phyloP scores from a whole-genome alignment of 2,329 filamentous ascomycete species.

The Apiospora aurea region DNA sequence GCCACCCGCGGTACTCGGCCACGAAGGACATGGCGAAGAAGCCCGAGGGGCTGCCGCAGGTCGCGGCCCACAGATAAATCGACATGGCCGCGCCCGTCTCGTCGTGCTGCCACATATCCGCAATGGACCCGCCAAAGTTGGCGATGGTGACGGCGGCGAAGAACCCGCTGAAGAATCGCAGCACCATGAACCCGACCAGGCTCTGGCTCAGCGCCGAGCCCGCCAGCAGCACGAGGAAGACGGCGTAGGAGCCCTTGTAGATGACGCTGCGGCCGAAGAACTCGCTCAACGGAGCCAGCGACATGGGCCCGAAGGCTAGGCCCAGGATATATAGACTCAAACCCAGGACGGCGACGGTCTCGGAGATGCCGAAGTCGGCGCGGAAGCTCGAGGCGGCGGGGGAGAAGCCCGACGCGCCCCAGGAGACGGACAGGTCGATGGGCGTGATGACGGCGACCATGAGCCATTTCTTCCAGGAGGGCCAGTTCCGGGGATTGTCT shows the following conservation, averaged over 20 bases:
- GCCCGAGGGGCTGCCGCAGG: slow-evolving; percentile 51
- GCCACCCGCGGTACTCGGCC: slow-evolving; percentile 50
- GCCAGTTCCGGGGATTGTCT: slow-evolving; percentile 43
- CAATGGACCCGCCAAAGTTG: slow-evolving; percentile 52
- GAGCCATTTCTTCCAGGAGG: slow-evolving; percentile 43
- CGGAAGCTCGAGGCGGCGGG: slow-evolving; percentile 50
- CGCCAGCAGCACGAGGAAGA: slow-evolving; percentile 51
- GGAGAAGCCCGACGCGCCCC: slow-evolving; percentile 56
- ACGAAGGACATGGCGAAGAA: slow-evolving; percentile 55
- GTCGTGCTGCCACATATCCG: slow-evolving; percentile 51
- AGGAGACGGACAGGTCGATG: slow-evolving; percentile 45
- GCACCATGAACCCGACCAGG: slow-evolving; percentile 49
- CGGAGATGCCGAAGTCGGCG: slow-evolving; percentile 48
- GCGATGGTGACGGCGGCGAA: slow-evolving; percentile 48
- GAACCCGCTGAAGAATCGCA: slow-evolving; percentile 53
- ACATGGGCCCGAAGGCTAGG: slow-evolving; percentile 47
- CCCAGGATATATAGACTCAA: slow-evolving; percentile 55
- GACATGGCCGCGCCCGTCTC: slow-evolving; percentile 47
- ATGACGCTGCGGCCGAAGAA: slow-evolving; percentile 52
- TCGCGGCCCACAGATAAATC: slow-evolving; percentile 52
- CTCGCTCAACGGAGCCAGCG: slow-evolving; percentile 44
- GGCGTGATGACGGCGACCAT: slow-evolving; percentile 41
- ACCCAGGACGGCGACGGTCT: slow-evolving; percentile 51
- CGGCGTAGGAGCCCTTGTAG: slow-evolving; percentile 50
- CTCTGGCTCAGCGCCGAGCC: slow-evolving; percentile 50